Base-by-base conservation (phyloP, 805 yeast species). In the Priceomyces melissophilus region DNA sequence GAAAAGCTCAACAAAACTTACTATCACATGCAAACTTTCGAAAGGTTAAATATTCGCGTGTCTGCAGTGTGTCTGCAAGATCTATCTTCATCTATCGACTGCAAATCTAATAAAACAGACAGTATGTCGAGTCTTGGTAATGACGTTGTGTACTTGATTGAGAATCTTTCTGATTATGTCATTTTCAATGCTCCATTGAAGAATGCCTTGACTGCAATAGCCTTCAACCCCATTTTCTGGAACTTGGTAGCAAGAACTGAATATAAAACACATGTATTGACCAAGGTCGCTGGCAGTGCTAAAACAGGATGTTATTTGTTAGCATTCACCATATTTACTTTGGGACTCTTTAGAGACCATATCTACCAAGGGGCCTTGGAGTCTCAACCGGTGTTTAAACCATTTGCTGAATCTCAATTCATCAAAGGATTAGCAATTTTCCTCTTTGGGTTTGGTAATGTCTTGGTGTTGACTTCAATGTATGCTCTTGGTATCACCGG, bases 141-240 rank as follows among this genome's bases (percentile, higher is more conserved):
- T 9, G 40, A 37, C 9, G 26, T 30, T 12, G 7, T n/a, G 29
- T 17, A 30, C 17, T 37, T 37, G 11, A n/a, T 37, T 12, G 16
- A 37, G 5, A 37, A 37, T 30, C 31, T 30, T 26, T 32, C 32
- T 10, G 10, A 28, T 10, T 65, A 58, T 44, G 47, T 64, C 14
- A 50, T 46, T 20, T 41, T 54, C 32, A 50, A 56, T 30, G 35
- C 48, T 23, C 46, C 52, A 39, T 46, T 64, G 40, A 38, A 46
- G 28, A 61, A 43, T 43, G 78, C 91, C 4, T 58, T 87, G 23
- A 75, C 71, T 7, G 77, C 85, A 25, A 85, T 93, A 52, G 81
- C 82, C 11, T 90, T 93, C 77, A 93, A 93, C 61, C 99, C 99
- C 12, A 77, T 86, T 26, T 91, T 90, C 60, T 93, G 99, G 99